Base-by-base conservation (phyloP, 1,284 basidiomycete genomes). In the Malassezia nana region DNA sequence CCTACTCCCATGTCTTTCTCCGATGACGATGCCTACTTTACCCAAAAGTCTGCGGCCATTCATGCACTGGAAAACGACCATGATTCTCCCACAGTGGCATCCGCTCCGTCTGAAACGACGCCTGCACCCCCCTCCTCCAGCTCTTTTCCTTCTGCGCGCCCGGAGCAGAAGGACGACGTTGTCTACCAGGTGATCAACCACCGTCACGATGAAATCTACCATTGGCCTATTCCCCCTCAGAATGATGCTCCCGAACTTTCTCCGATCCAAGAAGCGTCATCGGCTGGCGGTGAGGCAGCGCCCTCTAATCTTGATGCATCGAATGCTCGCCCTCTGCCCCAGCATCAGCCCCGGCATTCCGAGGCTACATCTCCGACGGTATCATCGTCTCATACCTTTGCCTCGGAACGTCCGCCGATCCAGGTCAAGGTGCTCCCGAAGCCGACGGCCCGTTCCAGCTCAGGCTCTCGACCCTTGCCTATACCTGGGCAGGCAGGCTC, bases 121-220 rank as follows among this genome's bases (percentile, higher is more conserved):
- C 30, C 8, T 8, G 30, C 30, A 31, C 30, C 30, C 15, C 9
- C 30, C 15, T 31, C 8, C 30, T 8, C 30, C 30, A 15, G 9
- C 15, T 8, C 30, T 15, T 31, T 15, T 31, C 9, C 30, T 8
- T 31, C 30, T 8, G 8, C 30, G 15, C n/a, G n/a, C n/a, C n/a
- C n/a, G n/a, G n/a, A n/a, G n/a, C n/a, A 15, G 15, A 31, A 15
- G 30, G 9, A 31, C 30, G 40, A 26, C 6, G 20, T 16, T 6
- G 33, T 20, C 33, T n/a, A n/a, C 30, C 15, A 31, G 9, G 30
- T 39, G 35, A 42, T 13, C 5, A 24, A 46, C 15, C 52, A 46
- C 15, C 46, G 52, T 24, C 52, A 55, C 33, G 52, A 55, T 7
- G 40, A 47, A 22, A 38, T 55, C 25, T 55, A 55, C n/a, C n/a